Evolutionary conservation across 192 early-diverging fungal genomes (phyloP).

Genomic region (Coemansia aciculifera): DNA sequence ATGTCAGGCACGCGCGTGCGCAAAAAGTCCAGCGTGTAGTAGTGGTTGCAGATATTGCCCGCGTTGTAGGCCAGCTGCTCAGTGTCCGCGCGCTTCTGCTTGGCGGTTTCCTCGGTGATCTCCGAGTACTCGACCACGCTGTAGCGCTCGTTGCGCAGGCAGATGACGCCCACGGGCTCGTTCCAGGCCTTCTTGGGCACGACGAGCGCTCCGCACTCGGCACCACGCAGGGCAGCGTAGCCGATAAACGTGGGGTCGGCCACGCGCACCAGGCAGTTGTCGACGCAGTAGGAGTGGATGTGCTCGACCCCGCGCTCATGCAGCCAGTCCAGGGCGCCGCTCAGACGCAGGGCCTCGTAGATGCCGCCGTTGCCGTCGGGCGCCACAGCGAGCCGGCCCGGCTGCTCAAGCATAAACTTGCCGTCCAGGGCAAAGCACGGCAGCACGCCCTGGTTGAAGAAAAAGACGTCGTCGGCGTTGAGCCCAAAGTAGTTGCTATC

Average conservation of each 20-base stretch:
- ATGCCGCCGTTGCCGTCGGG: constrained; percentile 94
- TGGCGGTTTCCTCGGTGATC: constrained; percentile 76
- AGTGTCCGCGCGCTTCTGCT: constrained; percentile 60
- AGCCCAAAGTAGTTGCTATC: constrained; percentile 88
- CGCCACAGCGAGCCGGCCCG: constrained; percentile 74
- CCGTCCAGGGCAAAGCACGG: constrained; percentile 93
- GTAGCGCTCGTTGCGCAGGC: constrained; percentile 76
- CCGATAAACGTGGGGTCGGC: constrained; percentile 96
- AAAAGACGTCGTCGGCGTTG: constrained; percentile 77
- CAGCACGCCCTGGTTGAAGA: constrained; percentile 95
- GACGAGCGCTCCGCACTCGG: constrained; percentile 93
- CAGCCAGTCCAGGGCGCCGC: constrained; percentile 80
- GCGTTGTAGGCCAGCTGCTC: constrained; percentile 78
- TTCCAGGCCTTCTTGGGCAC: constrained; percentile 84
- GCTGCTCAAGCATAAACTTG: constrained; percentile 87
- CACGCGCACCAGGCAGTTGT: constrained; percentile 96
- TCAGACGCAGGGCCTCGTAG: constrained; percentile 85
- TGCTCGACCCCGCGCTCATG: constrained; percentile 80
- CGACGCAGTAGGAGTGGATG: constrained; percentile 95
- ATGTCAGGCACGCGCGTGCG: constrained; percentile 75
- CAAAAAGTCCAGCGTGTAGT: constrained; percentile 91
- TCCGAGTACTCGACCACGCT: constrained; percentile 97
- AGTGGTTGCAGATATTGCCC: constrained; percentile 99
- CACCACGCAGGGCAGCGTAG: constrained; percentile 83
- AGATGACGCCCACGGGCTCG: constrained; percentile 96